Evolutionary conservation across 768 basidiomycete species (phyloP).

Genomic region (Serendipita sp.): DNA sequence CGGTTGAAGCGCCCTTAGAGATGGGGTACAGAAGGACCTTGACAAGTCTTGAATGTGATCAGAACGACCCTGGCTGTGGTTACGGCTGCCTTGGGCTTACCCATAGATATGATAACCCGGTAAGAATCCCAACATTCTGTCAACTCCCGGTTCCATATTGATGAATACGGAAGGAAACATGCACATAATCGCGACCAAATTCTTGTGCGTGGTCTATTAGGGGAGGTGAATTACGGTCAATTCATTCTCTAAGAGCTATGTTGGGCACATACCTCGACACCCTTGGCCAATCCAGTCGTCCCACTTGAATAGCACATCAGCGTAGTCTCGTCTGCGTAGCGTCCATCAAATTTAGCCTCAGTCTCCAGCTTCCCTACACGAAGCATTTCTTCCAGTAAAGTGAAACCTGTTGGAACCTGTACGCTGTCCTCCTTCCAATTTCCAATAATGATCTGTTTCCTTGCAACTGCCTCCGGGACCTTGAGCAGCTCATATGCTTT

Average conservation of each 20-base stretch:
- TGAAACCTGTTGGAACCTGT: slow-evolving; percentile 19
- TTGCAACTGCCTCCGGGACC: slow-evolving; percentile 30
- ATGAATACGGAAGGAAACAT: slow-evolving; percentile 34
- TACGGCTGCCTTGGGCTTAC: not conserved
- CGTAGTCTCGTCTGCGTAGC: slow-evolving; percentile 38
- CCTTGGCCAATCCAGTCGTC: slow-evolving; percentile 69
- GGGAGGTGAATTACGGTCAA: not conserved
- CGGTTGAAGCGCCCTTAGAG: slow-evolving; percentile 30
- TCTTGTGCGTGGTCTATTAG: slow-evolving; percentile 26
- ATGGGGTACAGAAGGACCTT: slow-evolving; percentile 49
- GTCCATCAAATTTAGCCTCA: slow-evolving; percentile 41
- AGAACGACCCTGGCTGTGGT: not conserved
- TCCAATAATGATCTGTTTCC: slow-evolving; percentile 40
- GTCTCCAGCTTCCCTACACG: slow-evolving; percentile 28
- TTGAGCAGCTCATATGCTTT: slow-evolving; percentile 40
- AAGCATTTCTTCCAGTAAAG: slow-evolving; percentile 34
- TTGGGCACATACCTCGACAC: slow-evolving; percentile 25
- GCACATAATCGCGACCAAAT: slow-evolving; percentile 42
- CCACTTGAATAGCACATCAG: slow-evolving; percentile 52
- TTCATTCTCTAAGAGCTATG: not conserved
- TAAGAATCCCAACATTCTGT: slow-evolving; percentile 44
- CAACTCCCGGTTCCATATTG: slow-evolving; percentile 22
- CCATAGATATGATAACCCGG: slow-evolving; percentile 26
- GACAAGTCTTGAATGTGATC: slow-evolving; percentile 23
- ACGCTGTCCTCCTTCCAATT: slow-evolving; percentile 23